Evolutionary conservation across 108 stramenopile genomes (phyloP).

Genomic region (Mayamaea pseudoterrestris): DNA sequence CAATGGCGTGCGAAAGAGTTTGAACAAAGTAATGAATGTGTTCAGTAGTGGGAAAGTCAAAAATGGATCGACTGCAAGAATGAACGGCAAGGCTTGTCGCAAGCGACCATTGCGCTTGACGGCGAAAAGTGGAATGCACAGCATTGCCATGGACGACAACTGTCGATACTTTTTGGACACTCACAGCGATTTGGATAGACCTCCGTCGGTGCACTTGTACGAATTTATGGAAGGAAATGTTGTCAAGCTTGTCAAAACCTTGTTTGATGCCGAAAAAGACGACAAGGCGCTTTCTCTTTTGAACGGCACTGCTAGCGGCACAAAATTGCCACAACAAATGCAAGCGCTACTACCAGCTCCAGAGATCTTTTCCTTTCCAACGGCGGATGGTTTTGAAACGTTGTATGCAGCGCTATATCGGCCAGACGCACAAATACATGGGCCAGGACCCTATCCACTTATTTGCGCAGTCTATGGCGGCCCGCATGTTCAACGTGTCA

Average conservation of each 20-base stretch:
- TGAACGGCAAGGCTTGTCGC: background rate
- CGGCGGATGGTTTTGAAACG: constrained; percentile 38
- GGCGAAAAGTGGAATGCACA: constrained; percentile 46
- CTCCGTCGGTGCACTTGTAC: constrained; percentile 33
- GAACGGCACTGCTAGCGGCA: background rate
- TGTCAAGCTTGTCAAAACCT: background rate
- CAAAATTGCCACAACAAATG: background rate
- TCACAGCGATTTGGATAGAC: constrained; percentile 42
- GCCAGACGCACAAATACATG: constrained; percentile 54
- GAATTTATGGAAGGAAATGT: constrained; percentile 10
- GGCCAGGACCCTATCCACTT: constrained; percentile 78
- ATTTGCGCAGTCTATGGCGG: constrained; percentile 90
- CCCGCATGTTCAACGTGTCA: constrained; percentile 88
- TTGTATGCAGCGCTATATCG: constrained; percentile 74
- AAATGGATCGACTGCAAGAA: background rate
- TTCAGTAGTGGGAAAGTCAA: background rate
- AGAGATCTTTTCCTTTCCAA: constrained; percentile 44
- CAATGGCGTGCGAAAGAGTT: constrained; percentile 33
- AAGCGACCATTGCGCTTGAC: constrained; percentile 43
- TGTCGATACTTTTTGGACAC: constrained; percentile 48
- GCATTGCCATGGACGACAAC: constrained; percentile 47
- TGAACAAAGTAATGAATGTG: constrained; percentile 40
- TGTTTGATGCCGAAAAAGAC: constrained; percentile 32
- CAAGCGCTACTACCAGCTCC: constrained; percentile 27
- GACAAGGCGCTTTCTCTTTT: constrained; percentile 11